Evolutionary conservation across 106 monocot species (phyloP), one percentile per base, ranked within the genome.

Genomic region (Xerophyta viscosa): DNA sequence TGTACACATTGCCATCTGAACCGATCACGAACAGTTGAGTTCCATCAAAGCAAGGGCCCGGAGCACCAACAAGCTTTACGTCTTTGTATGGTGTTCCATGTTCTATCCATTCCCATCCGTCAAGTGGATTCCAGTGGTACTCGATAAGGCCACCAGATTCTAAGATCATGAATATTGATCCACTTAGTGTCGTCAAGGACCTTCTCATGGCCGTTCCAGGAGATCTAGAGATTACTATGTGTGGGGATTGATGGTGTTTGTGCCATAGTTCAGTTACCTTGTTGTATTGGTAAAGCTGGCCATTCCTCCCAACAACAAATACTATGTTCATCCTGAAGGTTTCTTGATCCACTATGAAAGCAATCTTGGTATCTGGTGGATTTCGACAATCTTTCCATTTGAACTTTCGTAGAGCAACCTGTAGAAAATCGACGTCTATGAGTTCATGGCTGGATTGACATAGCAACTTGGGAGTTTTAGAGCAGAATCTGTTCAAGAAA

Each of bases 51-150:
- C 82, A 76, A 5, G 92, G 92, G 0, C 92, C 92, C 4, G 79
- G 79, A 13, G 86, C 73, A 21, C 84, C 82, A 0, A 69, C 71
- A 0, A 92, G 52, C 7, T 10, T 63, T 15, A 77, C 72, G 1
- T 74, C 79, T 58, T 66, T 72, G 3, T 65, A 36, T 8, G 92
- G 92, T 26, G 65, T 76, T 20, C 92, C 92, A 46, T 92, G 92
- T 65, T 92, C 92, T 31, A 92, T 76, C 92, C 92, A 92, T 27
- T 77, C 87, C 92, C 92, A 92, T 46, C 87, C 87, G 5, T 77
- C 68, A 8, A 45, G 3, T 7, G 72, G 27, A 56, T 63, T 77
- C 87, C 86, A 92, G 15, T 70, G 63, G 57, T 92, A 92, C 64
- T 92, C 92, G 2, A 92, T 68, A 2, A 92, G 83, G 10, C 64